Evolutionary conservation across 495 filamentous ascomycete genomes (phyloP), one percentile per base, ranked within the genome.

Genomic region (Aspergillus wentii): DNA sequence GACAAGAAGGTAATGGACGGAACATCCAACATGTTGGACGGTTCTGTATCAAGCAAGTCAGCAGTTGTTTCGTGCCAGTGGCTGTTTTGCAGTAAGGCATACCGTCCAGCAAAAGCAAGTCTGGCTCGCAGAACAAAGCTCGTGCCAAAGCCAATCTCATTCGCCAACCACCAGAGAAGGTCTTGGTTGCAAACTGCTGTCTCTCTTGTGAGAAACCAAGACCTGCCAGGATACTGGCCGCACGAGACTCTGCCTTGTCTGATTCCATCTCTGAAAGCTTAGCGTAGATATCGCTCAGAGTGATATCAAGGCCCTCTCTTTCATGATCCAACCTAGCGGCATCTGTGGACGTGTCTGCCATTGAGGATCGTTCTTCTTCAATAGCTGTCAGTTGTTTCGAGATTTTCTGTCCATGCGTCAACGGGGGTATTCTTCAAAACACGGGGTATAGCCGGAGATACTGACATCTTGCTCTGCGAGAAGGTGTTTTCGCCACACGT

Each of bases 11-110:
- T 95, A 49, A 97, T 97, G n/a, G 94, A 97, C 5, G 92, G 94
- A 44, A 97, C 92, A 64, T 99, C 92, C 88, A 99, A 90, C 92
- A 99, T 99, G 81, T 99, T 99, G 33, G 94, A 97, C 57, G 92
- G 92, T 79, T 98, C 91, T 78, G 30, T 30, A 19, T 21, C 14
- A 27, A 14, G 34, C 71, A 44, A 70, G 59, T 9, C 41, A 30
- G 2, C 8, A 17, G 3, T 2, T 36, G 32, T 2, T 20, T 20
- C 1, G 21, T 21, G 14, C 15, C 25, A 22, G 7, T 22, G 13
- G 23, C 7, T 7, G 9, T 8, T 27, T n/a, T 42, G 5, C 16
- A 11, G 13, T 35, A 8, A 17, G 13, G 39, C 56, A 18, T 62
- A 77, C 75, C 76, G 67, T 98, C 92, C 54, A 98, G 88, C 51